phyloP scores from a whole-genome alignment of 1,284 basidiomycete genomes.

The Puccinia polysora region DNA sequence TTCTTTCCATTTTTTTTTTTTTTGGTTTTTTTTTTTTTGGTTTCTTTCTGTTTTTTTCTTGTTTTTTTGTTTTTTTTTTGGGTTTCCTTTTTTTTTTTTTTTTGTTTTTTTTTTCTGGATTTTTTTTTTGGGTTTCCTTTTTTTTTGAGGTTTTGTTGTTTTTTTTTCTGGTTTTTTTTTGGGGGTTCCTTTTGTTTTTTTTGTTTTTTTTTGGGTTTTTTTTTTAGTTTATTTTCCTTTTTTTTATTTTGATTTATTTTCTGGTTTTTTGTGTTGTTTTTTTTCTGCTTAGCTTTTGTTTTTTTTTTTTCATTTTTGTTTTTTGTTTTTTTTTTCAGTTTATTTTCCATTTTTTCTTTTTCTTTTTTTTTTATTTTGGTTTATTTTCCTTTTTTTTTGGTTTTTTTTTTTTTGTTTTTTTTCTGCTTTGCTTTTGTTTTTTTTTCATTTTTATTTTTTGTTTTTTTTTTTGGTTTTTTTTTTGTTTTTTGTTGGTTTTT shows the following conservation, averaged over 20 bases:
- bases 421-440: no score
- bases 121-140: background rate
- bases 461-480: background rate
- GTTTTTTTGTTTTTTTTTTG: no score
- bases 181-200: background rate
- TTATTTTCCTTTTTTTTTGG: background rate
- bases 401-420: background rate
- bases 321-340: background rate
- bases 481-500: no score
- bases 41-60: no score
- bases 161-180: background rate
- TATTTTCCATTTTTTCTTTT: background rate
- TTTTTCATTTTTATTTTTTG: no score
- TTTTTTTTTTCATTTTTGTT: background rate
- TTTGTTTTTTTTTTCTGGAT: no score
- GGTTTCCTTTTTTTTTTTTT: no score
- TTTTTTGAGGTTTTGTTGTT: background rate
- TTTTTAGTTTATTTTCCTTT: background rate
- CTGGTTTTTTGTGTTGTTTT: background rate
- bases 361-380: background rate
- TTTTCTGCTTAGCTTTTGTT: background rate
- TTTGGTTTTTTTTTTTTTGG: no score
- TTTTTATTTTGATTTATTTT: background rate
- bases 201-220: background rate
- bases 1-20: no score